Conservation (phyloP, 164 flowering plant genomes). For the Malania oleifera region DNA sequence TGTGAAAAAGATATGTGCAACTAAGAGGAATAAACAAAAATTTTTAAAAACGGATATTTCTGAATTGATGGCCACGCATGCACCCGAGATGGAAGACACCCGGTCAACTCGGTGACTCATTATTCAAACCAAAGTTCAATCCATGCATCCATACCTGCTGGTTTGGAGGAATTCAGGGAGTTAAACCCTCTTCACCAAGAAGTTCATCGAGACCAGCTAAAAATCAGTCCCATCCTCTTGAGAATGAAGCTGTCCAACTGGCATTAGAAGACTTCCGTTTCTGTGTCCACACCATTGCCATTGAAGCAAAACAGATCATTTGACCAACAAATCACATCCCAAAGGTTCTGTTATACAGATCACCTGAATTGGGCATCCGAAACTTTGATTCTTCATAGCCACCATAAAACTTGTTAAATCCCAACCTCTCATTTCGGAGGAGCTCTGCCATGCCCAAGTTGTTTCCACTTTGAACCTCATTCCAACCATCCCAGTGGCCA, state of each 20-base stretch:
- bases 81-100: no score
- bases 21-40: no score
- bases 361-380: slow-evolving; percentile 58
- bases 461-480: slow-evolving; percentile 46
- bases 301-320: neutral
- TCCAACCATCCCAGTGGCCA: slow-evolving; percentile 79
- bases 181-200: slow-evolving; percentile 19
- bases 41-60: no score
- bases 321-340: slow-evolving; percentile 44
- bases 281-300: slow-evolving; percentile 2
- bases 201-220: slow-evolving; percentile 11
- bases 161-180: slow-evolving; percentile 16
- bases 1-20: no score
- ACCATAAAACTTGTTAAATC: slow-evolving; percentile 41
- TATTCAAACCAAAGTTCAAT: neutral
- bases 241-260: slow-evolving; percentile 5
- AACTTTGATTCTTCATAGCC: slow-evolving; percentile 58
- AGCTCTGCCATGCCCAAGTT: slow-evolving; percentile 45
- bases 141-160: slow-evolving; percentile 19
- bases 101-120: no score
- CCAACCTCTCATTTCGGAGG: slow-evolving; percentile 60
- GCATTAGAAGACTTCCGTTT: neutral
- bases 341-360: slow-evolving; percentile 71
- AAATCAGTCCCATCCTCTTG: slow-evolving; percentile 15
- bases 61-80: no score